phyloP scores from a whole-genome alignment of 176 grass and related monocot species.

The Zoysia japonica region DNA sequence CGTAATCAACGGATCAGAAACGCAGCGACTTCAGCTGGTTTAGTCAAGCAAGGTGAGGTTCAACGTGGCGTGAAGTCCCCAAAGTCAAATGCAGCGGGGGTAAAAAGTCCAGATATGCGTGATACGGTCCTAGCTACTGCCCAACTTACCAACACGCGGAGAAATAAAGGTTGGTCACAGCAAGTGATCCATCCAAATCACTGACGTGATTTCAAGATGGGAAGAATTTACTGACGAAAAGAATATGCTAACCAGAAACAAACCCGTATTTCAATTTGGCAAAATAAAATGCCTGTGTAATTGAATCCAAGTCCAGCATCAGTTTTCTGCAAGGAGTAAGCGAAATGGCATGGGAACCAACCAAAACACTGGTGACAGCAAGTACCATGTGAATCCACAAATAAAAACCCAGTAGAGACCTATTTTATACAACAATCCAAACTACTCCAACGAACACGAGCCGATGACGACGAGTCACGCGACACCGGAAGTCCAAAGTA shows the following conservation, averaged over 20 bases:
- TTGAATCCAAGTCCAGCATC: background rate
- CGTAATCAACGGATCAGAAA: conserved; percentile 21
- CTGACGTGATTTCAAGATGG: background rate
- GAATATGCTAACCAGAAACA: background rate
- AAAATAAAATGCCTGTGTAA: background rate
- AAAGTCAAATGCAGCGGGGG: background rate
- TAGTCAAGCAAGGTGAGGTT: conserved; percentile 5
- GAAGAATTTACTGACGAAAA: background rate
- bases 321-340: background rate
- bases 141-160: too few relatives aligned
- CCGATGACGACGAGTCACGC: background rate
- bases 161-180: background rate
- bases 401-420: background rate
- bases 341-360: conserved; percentile 1
- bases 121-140: background rate
- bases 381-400: background rate
- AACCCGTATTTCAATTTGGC: background rate
- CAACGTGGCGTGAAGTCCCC: background rate
- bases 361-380: background rate
- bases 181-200: background rate
- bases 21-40: background rate
- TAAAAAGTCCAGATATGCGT: background rate
- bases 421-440: background rate
- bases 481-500: background rate
- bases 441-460: background rate